phyloP scores from a whole-genome alignment of 1,284 basidiomycete species.

The Rhodotorula glutinis region DNA sequence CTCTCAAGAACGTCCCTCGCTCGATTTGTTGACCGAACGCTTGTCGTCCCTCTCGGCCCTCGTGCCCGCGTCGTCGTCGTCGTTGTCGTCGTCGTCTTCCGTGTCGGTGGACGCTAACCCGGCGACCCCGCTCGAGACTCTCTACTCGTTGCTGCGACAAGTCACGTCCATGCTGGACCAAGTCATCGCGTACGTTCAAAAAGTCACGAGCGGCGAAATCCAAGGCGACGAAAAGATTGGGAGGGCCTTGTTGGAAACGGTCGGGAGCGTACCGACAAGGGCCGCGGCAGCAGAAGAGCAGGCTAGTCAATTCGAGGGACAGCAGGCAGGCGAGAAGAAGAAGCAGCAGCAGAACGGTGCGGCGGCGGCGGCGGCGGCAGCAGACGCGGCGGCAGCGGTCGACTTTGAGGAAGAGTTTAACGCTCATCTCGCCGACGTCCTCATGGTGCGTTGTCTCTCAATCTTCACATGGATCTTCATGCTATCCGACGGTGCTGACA shows the following conservation, averaged over 20 bases:
- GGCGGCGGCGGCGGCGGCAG: no score
- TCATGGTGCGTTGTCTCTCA: slow-evolving; percentile 53
- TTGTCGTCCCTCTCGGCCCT: slow-evolving; percentile 43
- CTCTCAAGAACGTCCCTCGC: slow-evolving; percentile 74
- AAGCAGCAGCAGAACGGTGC: not conserved
- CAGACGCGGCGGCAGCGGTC: slow-evolving; percentile 37
- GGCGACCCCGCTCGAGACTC: slow-evolving; percentile 51
- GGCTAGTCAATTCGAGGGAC: no score
- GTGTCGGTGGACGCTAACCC: not conserved
- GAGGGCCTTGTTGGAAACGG: slow-evolving; percentile 85
- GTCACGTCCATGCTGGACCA: slow-evolving; percentile 63
- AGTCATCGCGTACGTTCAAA: slow-evolving; percentile 79
- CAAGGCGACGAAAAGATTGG: slow-evolving; percentile 85
- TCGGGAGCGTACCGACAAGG: slow-evolving; percentile 53
- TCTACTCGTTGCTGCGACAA: slow-evolving; percentile 40
- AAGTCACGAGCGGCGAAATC: slow-evolving; percentile 71
- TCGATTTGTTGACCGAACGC: slow-evolving; percentile 65
- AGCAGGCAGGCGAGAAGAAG: slow-evolving; percentile 20
- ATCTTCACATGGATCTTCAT: not conserved
- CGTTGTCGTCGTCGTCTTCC: not conserved
- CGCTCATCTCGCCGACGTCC: slow-evolving; percentile 58
- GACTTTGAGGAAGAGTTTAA: slow-evolving; percentile 58
- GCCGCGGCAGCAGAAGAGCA: slow-evolving; percentile 13
- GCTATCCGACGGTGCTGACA: no score
- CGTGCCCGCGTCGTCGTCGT: slow-evolving; percentile 39